Base-by-base conservation (phyloP, 2,329 filamentous ascomycete genomes). In the Chaetomium olivaceum region DNA sequence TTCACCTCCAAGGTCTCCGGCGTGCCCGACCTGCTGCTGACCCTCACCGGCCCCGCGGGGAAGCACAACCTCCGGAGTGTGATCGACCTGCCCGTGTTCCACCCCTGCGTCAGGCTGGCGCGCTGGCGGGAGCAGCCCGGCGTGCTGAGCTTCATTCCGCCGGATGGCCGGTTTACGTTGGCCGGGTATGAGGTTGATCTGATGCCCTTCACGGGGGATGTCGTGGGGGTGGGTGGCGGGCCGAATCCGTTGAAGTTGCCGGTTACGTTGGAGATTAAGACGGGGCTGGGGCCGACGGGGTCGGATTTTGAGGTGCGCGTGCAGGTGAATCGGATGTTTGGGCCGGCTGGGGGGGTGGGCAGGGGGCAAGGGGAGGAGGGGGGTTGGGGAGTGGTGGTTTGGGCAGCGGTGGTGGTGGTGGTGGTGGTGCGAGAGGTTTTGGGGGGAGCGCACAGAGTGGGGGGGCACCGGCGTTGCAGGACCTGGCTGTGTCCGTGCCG, bases 1-100 rank as follows among this genome's bases (percentile, higher is more conserved):
- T 98, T 98, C 76, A 98, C 92, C 0, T 89, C 91, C 62, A 97
- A 98, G 75, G 92, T 99, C 50, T 97, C 94, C 0, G 95, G 95
- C 4, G 87, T 98, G 2, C 95, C 95, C 0, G 94, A 99, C 75
- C 85, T 99, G n/a, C 77, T 92, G 21, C 81, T 99, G 11, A 90
- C 85, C 16, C 83, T 99, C 31, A 90, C 89, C 0, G 90, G 91
- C 1, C 91, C 92, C 0, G 91, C 91, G 1, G 91, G 91, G n/a
- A 91, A 89, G 69, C 89, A 91, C 74, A 89, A 89, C 59, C 83
- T 97, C 58, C 84, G 82, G 19, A 87, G 85, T 68, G 85, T 93
- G 43, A 87, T 99, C 76, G 90, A 96, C 70, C 81, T 97, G 1
- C 95, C 94, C 1, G 93, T 97, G 0, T 99, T 99, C 72, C 95